phyloP scores from a whole-genome alignment of 2,329 filamentous ascomycete genomes.

The Neofusicoccum sp. region DNA sequence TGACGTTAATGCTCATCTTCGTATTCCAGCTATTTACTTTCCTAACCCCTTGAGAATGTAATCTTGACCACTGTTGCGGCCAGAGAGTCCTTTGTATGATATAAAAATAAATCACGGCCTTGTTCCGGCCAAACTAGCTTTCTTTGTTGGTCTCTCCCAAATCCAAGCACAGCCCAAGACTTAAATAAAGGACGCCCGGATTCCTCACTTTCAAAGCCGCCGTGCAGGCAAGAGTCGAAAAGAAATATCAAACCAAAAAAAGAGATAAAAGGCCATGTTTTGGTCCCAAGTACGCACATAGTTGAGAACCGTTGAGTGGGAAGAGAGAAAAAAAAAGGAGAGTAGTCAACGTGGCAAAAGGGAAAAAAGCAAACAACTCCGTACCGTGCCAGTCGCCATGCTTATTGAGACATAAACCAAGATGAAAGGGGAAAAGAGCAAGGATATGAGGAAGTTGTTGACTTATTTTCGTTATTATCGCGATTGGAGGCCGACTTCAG shows the following conservation, averaged over 20 bases:
- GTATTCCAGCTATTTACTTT: neutral
- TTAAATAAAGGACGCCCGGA: too few species aligned
- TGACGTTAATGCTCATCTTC: neutral
- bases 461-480: neutral
- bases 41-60: neutral
- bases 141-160: too few species aligned
- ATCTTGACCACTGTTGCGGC: neutral
- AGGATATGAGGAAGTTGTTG: neutral
- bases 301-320: neutral
- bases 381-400: slow-evolving; percentile 16
- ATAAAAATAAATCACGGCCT: too few species aligned
- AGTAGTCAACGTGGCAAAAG: neutral
- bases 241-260: neutral
- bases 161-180: too few species aligned
- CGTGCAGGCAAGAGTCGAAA: too few species aligned
- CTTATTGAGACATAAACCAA: neutral
- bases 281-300: neutral
- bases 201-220: too few species aligned
- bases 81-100: too few species aligned
- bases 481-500: too few species aligned
- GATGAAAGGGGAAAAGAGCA: neutral
- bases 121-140: too few species aligned
- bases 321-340: neutral
- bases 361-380: slow-evolving; percentile 5
- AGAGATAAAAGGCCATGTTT: neutral